These are phyloP conservation scores for Trichoderma lentiforme DNA, from an alignment of 2,329 filamentous ascomycete species.

Conservation along the genomic window DNA sequence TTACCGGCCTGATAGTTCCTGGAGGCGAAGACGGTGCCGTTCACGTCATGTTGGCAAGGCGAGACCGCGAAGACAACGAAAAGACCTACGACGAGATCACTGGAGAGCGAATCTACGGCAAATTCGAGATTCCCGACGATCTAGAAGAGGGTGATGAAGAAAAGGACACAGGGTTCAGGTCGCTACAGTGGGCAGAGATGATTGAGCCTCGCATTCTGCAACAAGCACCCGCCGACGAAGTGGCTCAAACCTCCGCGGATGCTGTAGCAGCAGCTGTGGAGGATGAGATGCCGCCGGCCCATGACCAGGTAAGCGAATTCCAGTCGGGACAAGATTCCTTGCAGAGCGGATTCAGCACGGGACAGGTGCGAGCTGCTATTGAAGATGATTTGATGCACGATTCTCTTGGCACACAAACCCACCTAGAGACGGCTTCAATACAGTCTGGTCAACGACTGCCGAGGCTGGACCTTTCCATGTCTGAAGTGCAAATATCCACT, in stretches of 20 bases:
- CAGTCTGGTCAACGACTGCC: constrained; percentile 29
- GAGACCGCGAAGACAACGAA: constrained; percentile 60
- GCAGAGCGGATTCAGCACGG: constrained; percentile 29
- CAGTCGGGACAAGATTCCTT: constrained; percentile 2
- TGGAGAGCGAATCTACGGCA: constrained; percentile 70
- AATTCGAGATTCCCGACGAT: constrained; percentile 70
- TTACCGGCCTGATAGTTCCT: constrained; percentile 65
- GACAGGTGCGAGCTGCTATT: constrained; percentile 29
- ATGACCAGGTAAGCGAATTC: constrained; percentile 18
- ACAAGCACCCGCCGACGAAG: constrained; percentile 30
- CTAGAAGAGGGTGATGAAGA: constrained; percentile 57
- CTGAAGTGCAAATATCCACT: constrained; percentile 25
- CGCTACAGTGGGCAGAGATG: constrained; percentile 59
- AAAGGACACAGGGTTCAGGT: constrained; percentile 61
- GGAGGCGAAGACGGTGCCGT: constrained; percentile 51
- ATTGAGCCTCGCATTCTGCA: constrained; percentile 65
- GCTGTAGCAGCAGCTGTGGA: not conserved
- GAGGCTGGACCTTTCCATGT: constrained; percentile 24
- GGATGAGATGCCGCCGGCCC: not conserved
- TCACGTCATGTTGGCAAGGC: constrained; percentile 62
- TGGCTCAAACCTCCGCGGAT: constrained; percentile 6
- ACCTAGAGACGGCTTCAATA: constrained; percentile 28
- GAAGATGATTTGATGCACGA: constrained; percentile 24
- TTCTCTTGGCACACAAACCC: constrained; percentile 15
- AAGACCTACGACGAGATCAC: constrained; percentile 62